These are phyloP conservation scores for Citeromyces matritensis DNA, from an alignment of 805 yeast species.

Conservation along the genomic window DNA sequence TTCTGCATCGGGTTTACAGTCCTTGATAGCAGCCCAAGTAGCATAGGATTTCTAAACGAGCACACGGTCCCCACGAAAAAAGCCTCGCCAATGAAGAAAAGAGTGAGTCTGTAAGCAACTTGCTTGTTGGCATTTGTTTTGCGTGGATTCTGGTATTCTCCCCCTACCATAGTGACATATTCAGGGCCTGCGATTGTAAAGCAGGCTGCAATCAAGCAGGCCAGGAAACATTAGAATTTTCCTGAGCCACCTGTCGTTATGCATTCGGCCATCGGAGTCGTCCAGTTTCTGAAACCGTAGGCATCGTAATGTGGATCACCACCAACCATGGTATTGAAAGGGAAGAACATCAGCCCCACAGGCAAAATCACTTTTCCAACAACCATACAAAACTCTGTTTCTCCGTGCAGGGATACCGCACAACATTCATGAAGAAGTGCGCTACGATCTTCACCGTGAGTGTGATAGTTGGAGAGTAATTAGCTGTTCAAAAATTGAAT, in stretches of 20 bases:
- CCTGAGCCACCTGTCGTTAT: slow-evolving; percentile 21
- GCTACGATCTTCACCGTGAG: slow-evolving; percentile 24
- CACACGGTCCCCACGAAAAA: slow-evolving; percentile 20
- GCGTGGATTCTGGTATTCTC: slow-evolving; percentile 26
- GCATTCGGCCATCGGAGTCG: slow-evolving; percentile 20
- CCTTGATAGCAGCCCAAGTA: slow-evolving; percentile 30
- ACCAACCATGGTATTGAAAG: slow-evolving; percentile 39
- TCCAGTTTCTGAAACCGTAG: slow-evolving; percentile 33
- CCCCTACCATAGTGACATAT: slow-evolving; percentile 26
- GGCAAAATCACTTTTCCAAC: slow-evolving; percentile 32
- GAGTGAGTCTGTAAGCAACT: slow-evolving; percentile 24
- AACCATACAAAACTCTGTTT: slow-evolving; percentile 29
- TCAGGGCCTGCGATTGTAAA: slow-evolving; percentile 28
- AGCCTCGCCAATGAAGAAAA: slow-evolving; percentile 28
- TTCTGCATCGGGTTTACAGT: slow-evolving; percentile 53
- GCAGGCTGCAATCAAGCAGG: slow-evolving; percentile 19
- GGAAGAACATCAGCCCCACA: slow-evolving; percentile 29
- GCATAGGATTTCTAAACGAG: slow-evolving; percentile 17
- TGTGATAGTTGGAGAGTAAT: slow-evolving; percentile 31
- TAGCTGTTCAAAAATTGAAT: slow-evolving; percentile 36
- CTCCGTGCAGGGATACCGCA: slow-evolving; percentile 37
- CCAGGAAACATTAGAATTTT: slow-evolving; percentile 24
- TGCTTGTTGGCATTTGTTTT: slow-evolving; percentile 23
- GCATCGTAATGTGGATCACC: slow-evolving; percentile 37
- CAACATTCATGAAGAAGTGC: slow-evolving; percentile 25